A percentile compares a stretch with the other conserved stretches of the same genome.
These are phyloP conservation scores for Syncephalastrum contaminatum DNA, from an alignment of 371 early-diverging fungal species.

Conservation along the genomic window DNA sequence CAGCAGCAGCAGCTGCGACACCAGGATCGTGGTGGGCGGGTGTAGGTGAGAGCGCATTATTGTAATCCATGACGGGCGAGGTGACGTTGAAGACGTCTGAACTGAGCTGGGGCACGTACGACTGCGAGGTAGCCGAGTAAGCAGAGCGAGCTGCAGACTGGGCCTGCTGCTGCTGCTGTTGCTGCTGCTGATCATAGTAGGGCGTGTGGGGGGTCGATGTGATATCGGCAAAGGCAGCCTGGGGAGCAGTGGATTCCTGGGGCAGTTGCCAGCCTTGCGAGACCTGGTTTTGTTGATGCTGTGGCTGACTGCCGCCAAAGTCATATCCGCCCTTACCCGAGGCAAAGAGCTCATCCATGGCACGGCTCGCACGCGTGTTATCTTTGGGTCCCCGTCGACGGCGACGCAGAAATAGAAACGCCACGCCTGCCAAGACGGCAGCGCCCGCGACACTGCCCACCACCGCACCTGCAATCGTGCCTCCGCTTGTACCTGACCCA, in stretches of 20 bases:
- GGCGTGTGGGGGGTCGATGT: background rate
- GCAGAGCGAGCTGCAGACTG: background rate
- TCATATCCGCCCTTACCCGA: constrained; percentile 6
- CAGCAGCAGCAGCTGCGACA: no score
- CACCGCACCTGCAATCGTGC: constrained; percentile 4
- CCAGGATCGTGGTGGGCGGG: no score
- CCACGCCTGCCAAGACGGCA: constrained; percentile 6
- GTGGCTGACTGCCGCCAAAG: background rate
- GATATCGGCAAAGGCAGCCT: background rate
- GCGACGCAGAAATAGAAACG: constrained; percentile 7
- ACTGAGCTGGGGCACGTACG: constrained; percentile 8
- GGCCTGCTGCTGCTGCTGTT: background rate
- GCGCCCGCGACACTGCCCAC: constrained; percentile 5
- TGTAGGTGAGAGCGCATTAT: background rate
- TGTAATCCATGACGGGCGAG: constrained; percentile 9
- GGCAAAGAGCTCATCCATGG: constrained; percentile 13
- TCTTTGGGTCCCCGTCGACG: constrained; percentile 1
- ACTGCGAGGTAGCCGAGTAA: background rate
- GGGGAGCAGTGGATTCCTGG: no score
- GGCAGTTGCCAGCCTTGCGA: background rate
- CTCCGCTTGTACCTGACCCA: background rate
- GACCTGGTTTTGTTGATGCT: background rate
- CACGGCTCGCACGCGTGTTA: constrained; percentile 8
- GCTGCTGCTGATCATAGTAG: background rate
- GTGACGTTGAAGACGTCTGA: constrained; percentile 11